Conservation (phyloP, 345 rosid genomes). For the Anastatica hierochuntica region DNA sequence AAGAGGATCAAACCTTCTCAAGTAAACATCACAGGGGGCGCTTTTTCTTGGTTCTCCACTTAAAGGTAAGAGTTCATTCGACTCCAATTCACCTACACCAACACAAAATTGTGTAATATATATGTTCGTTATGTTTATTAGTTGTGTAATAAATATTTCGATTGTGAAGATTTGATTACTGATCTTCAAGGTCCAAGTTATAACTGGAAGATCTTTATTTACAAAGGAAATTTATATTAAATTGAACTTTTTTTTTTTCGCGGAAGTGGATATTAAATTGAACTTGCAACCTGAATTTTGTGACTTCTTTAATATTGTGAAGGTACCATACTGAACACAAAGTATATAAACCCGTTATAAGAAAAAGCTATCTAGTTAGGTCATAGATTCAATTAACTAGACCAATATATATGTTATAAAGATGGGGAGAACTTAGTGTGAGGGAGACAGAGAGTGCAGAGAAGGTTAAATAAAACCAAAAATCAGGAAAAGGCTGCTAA, state of each 20-base stretch:
- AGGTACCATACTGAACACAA: too few species aligned
- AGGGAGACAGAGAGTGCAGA: slow-evolving; percentile 14
- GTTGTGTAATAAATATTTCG: background rate
- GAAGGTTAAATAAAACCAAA: too few species aligned
- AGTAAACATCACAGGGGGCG: background rate
- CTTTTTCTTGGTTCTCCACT: slow-evolving; percentile 14
- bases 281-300: background rate
- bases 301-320: too few species aligned
- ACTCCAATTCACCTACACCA: background rate
- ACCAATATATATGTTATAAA: background rate
- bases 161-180: background rate
- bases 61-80: slow-evolving; percentile 8
- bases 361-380: too few species aligned
- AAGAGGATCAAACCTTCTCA: slow-evolving; percentile 8
- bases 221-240: background rate
- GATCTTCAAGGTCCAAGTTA: slow-evolving; percentile 3
- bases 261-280: background rate
- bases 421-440: slow-evolving; percentile 2
- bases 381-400: background rate
- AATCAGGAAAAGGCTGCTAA: slow-evolving; percentile 7
- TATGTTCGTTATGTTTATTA: too few species aligned
- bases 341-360: too few species aligned
- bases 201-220: background rate
- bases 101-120: background rate
- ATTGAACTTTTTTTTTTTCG: background rate